These are phyloP conservation scores for Ambrosia hybrid DNA, from an alignment of 140 eudicot species.

Conservation along the genomic window DNA sequence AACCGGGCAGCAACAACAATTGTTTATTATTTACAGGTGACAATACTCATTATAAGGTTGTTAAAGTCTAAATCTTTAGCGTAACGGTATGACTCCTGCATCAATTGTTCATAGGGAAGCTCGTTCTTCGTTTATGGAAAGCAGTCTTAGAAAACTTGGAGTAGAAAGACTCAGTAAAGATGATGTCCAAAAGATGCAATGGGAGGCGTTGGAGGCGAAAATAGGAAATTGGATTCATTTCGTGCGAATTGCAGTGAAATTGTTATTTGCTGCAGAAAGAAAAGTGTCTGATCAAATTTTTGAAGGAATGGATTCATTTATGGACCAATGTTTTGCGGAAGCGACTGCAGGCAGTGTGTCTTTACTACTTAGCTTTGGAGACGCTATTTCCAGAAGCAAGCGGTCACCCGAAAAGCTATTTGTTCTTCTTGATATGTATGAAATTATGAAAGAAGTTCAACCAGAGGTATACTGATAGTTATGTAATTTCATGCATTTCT, in stretches of 20 bases:
- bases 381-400: conserved; percentile 91
- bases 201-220: conserved; percentile 96
- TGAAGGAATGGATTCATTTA: conserved; percentile 68
- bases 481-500: not conserved
- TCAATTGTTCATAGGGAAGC: conserved; percentile 50
- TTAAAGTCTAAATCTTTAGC: not conserved
- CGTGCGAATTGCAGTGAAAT: conserved; percentile 91
- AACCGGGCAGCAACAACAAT: conserved; percentile 88
- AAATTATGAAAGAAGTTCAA: conserved; percentile 90
- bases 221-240: conserved; percentile 97
- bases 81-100: not conserved
- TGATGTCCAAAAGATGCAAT: conserved; percentile 95
- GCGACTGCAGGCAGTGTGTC: conserved; percentile 69
- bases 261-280: conserved; percentile 81
- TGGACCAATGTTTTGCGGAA: conserved; percentile 88
- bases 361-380: conserved; percentile 86
- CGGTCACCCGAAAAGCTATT: conserved; percentile 94
- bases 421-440: conserved; percentile 98
- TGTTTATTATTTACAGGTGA: conserved; percentile 63
- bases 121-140: conserved; percentile 69
- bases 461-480: conserved; percentile 59
- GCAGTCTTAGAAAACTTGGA: conserved; percentile 83
- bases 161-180: conserved; percentile 91
- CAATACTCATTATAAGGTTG: not conserved
- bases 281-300: conserved; percentile 85